Evolutionary conservation across 768 basidiomycete species (phyloP).

Genomic region (Phylloporus rhodoxanthus): DNA sequence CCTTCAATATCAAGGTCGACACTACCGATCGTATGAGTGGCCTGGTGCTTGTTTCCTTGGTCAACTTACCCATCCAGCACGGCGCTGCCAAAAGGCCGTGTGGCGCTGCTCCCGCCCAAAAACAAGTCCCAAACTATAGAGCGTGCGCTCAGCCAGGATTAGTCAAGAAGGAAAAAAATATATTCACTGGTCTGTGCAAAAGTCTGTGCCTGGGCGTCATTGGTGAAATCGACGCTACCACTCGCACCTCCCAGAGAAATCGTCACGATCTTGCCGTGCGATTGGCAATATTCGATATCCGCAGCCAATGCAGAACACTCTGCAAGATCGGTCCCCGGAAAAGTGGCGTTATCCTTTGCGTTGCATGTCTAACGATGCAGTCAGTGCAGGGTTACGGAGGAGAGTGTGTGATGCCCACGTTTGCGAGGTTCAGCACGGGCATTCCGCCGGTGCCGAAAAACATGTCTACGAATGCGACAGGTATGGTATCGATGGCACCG

Average conservation of each 20-base stretch:
- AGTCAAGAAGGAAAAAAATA: not conserved
- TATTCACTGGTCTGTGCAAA: constrained; percentile 26
- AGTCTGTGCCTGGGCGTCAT: constrained; percentile 32
- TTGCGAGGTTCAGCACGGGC: constrained; percentile 65
- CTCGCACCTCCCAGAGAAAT: constrained; percentile 41
- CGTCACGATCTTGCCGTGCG: constrained; percentile 43
- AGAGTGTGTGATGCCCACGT: constrained; percentile 34
- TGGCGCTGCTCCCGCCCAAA: constrained; percentile 40
- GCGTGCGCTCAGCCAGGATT: not conserved
- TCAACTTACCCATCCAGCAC: constrained; percentile 40
- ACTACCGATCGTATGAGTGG: constrained; percentile 24
- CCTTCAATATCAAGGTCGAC: constrained; percentile 74
- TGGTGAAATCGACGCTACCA: constrained; percentile 36
- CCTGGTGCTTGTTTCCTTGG: not conserved
- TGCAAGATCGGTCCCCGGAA: constrained; percentile 38
- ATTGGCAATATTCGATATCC: constrained; percentile 41
- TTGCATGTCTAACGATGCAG: constrained; percentile 36
- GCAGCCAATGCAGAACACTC: constrained; percentile 36
- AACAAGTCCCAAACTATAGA: constrained; percentile 40
- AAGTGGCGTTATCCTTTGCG: constrained; percentile 34
- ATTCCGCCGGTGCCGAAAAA: constrained; percentile 60
- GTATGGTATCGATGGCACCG: constrained; percentile 61
- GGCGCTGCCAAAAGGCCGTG: constrained; percentile 41
- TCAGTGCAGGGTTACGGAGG: not conserved
- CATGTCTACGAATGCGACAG: constrained; percentile 60